phyloP scores from a whole-genome alignment of 73 alveolate species.

The Tetrahymena thermophila region DNA sequence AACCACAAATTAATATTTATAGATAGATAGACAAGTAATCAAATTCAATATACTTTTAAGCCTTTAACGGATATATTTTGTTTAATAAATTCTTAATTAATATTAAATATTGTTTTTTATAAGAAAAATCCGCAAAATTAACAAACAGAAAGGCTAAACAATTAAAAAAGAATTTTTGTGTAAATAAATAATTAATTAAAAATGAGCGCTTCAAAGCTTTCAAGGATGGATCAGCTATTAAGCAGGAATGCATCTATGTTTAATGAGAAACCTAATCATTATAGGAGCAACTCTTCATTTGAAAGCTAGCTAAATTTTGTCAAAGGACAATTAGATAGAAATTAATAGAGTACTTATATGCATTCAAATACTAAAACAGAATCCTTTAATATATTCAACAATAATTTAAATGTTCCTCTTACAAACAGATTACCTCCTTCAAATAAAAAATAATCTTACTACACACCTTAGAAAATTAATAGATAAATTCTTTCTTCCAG shows the following conservation, averaged over 20 bases:
- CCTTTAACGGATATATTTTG: background rate
- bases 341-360: background rate
- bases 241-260: background rate
- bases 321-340: background rate
- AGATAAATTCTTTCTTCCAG: background rate
- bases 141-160: background rate
- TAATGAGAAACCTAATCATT: background rate
- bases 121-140: background rate
- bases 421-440: background rate
- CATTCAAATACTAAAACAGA: background rate
- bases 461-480: background rate
- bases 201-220: background rate
- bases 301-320: background rate
- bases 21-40: background rate
- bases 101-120: background rate
- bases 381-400: background rate
- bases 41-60: background rate
- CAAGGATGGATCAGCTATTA: background rate
- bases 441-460: background rate
- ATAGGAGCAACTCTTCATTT: background rate
- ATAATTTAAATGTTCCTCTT: background rate
- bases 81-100: background rate
- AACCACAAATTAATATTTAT: background rate
- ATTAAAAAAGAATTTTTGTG: background rate
- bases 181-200: background rate